A percentile compares a stretch with the other conserved stretches of the same genome.
These are phyloP conservation scores for Paramecium pentaurelia DNA, from an alignment of 73 alveolate species.

Conservation along the genomic window DNA sequence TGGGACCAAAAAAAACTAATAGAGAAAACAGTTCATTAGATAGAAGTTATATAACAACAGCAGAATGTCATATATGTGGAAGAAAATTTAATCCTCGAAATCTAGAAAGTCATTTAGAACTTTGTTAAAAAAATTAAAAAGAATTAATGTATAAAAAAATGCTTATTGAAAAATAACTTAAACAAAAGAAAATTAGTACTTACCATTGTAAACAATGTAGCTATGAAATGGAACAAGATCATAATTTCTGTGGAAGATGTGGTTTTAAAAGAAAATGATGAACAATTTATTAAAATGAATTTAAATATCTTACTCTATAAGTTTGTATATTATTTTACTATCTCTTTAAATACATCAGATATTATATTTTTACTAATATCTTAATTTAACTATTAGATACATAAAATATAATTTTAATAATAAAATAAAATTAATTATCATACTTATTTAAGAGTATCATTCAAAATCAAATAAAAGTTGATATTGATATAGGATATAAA, in stretches of 20 bases:
- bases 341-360: background rate
- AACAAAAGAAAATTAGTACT: background rate
- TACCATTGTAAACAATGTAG: conserved; percentile 2
- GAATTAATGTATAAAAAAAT: conserved; percentile 23
- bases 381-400: background rate
- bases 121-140: conserved; percentile 30
- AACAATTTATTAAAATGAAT: background rate
- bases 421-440: background rate
- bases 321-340: background rate
- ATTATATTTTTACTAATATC: background rate
- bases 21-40: conserved; percentile 17
- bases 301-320: background rate
- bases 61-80: conserved; percentile 1
- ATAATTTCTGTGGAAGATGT: conserved; percentile 42
- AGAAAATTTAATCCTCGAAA: conserved; percentile 41
- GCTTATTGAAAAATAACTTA: conserved; percentile 35
- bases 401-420: background rate
- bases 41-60: background rate
- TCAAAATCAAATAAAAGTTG: background rate
- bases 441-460: background rate
- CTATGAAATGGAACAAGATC: conserved; percentile 20
- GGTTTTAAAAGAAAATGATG: conserved; percentile 27
- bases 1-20: background rate
- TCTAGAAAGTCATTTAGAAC: background rate
- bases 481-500: background rate